Base-by-base conservation (phyloP, 345 rosid genomes). In the Salix exigua region DNA sequence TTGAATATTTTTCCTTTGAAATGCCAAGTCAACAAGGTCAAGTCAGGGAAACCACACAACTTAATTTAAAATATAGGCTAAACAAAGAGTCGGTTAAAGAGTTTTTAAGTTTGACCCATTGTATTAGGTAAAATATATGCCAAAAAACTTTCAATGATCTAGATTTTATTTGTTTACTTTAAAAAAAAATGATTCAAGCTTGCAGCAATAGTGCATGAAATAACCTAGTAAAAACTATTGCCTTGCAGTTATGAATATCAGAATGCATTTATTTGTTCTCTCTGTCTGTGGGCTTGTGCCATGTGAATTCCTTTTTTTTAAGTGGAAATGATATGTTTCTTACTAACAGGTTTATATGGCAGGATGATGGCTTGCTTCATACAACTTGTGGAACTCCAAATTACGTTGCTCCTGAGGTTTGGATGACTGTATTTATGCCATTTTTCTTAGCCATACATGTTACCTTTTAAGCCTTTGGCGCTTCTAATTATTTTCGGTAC, bases 281-380 rank as follows among this genome's bases (percentile, higher is more conserved):
- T 21, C 62, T 55, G 23, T 55, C n/a, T 58, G 3, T 2, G 28
- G 63, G 23, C 19, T n/a, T 58, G 63, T 19, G n/a, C n/a, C 50
- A 44, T 2, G 16, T 44, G 17, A 14, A 44, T 23, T 61, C n/a
- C n/a, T n/a, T 2, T 61, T 25, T 14, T 62, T 33, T 23, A 30
- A 35, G 55, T 19, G 37, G 38, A 73, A 70, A 21, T 35, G 25
- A 74, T 12, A 40, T 37, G 40, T 7, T 73, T 68, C 77, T 87
- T 75, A 80, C 70, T 66, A 12, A 1, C 42, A 73, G 69, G 28
- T 75, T 19, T 40, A 25, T 80, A 46, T 84, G 51, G 28, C 84
- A 96, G 99, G 99, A 88, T 68, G 98, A 96, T 84, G 99, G 98
- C 77, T 91, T 96, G n/a, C 90, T 93, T 79, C 99, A 96, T 80